Evolutionary conservation across 208 protist genomes (phyloP), one percentile per base, ranked within the genome.

Genomic region (Naegleria lovaniensis): DNA sequence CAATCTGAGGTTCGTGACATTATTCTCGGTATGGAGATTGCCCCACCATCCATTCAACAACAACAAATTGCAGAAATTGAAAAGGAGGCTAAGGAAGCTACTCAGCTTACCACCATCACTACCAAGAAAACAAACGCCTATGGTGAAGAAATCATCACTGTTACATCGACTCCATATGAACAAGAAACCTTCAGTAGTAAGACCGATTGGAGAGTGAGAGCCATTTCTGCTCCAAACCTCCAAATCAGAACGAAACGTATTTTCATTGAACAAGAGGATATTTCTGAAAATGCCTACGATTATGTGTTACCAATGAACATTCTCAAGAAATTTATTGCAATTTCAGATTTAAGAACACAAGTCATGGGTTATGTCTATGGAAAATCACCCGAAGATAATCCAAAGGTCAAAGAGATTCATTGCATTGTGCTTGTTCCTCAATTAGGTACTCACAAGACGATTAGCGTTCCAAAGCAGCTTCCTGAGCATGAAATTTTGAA

Each of bases 1-100:
- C 98, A 99, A 94, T 98, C 97, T 76, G 99, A 99, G 93, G 99
- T 99, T 93, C 94, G 99, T 91, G 99, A 99, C 93, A 99, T 99
- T 94, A 98, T 99, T 92, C 95, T 99, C 11, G 99, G 99, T 89
- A 99, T 99, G 96, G 97, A 99, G 92, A 99, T 99, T 93, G 95
- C 97, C 25, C 98, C 99, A 55, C 97, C 98, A 48, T 98, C 98
- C 84, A 95, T 99, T 92, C 98, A 99, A 95, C 95, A 99, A 89
- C 98, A 99, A 94, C 96, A 99, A 95, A 98, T 99, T 85, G 99
- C 98, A 83, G 98, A 99, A 91, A 98, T 99, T 92, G 98, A 99
- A 93, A 97, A 98, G 91, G 96, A 98, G 92, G 94, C 93, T 29
- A 94, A 95, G 84, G 97, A 98, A 88, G 92, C 93, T 5, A 92